Conservation (phyloP, 2,329 filamentous ascomycete species). For the Chaetomiaceae sp. region DNA sequence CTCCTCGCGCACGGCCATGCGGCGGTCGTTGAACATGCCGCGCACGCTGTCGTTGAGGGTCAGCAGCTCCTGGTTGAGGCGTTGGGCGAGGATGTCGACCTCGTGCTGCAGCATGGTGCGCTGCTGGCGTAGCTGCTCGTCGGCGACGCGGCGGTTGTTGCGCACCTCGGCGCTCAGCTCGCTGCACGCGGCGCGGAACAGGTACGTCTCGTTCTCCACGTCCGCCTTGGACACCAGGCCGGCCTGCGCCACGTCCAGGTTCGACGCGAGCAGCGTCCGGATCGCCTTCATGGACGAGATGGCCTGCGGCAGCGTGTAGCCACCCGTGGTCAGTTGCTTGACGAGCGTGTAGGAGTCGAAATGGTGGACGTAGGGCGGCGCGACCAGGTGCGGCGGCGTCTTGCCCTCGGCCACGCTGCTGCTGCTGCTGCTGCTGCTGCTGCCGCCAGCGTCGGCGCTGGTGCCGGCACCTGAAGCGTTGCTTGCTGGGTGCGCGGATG, state of each 20-base stretch:
- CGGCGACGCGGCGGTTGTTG: slow-evolving; percentile 67
- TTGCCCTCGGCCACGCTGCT: neutral
- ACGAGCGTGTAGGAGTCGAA: slow-evolving; percentile 94
- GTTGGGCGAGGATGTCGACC: slow-evolving; percentile 84
- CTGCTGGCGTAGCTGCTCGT: slow-evolving; percentile 77
- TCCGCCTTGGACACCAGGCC: slow-evolving; percentile 84
- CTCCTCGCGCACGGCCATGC: slow-evolving; percentile 84
- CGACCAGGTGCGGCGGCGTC: slow-evolving; percentile 56
- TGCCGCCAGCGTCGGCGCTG: neutral
- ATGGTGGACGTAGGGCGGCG: slow-evolving; percentile 83
- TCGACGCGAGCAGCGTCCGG: slow-evolving; percentile 66
- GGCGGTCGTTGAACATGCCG: slow-evolving; percentile 92
- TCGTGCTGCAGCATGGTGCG: slow-evolving; percentile 86
- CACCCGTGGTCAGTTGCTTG: slow-evolving; percentile 64
- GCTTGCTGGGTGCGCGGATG: neutral
- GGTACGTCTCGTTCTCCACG: slow-evolving; percentile 89
- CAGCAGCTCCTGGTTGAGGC: slow-evolving; percentile 73
- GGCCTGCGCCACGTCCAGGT: slow-evolving; percentile 73
- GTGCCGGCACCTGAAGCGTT: neutral
- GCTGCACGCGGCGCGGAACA: slow-evolving; percentile 89
- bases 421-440: neutral
- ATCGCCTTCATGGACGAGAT: slow-evolving; percentile 91
- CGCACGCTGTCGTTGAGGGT: slow-evolving; percentile 86
- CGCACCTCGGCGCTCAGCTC: slow-evolving; percentile 84
- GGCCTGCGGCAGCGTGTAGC: slow-evolving; percentile 68